Evolutionary conservation across 2,329 filamentous ascomycete species (phyloP), one percentile per base, ranked within the genome.

Genomic region (Ophiostoma piceae): DNA sequence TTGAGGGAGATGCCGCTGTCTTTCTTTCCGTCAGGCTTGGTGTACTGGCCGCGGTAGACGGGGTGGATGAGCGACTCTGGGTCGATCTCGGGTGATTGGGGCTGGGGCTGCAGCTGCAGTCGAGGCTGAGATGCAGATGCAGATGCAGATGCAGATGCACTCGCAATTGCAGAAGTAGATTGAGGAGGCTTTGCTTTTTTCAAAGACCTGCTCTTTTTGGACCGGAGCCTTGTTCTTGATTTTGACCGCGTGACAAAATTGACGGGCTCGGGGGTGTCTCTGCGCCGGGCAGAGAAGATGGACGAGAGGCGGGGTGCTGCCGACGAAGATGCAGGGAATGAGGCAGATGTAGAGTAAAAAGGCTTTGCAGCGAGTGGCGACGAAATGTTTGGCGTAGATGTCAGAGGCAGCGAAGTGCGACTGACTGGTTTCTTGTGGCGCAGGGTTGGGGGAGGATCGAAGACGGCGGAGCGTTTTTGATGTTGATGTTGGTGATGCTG

Each of bases 1-100:
- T 37, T 66, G 32, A 73, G 57, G 8, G 68, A 67, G 43, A 72
- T 69, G 57, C 71, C 72, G 67, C 71, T 72, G 69, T 73, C 71
- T 29, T 71, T 72, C 29, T 73, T 73, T 57, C 41, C 37, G 68
- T 71, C 71, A 2, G 68, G 9, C 37, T 64, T 37, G 5, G 66
- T 47, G 60, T 57, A 35, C 12, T 62, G 35, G 32, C 35, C 29
- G 66, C 57, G 35, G 60, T 68, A 64, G 29, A 64, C 51, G 41
- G 62, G 68, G 19, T 67, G 70, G 14, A 60, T 22, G 16, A 26
- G 64, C 9, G 65, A 32, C n/a, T 70, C 65, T 16, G 32, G 41
- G 35, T 60, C 19, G 39, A 35, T 16, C 14, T 67, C 51, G 64
- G 19, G 22, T 37, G 19, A 3, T 16, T 2, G 60, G 22, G 16